Evolutionary conservation across 805 yeast species (phyloP).

Genomic region (Candida ponderosae): DNA sequence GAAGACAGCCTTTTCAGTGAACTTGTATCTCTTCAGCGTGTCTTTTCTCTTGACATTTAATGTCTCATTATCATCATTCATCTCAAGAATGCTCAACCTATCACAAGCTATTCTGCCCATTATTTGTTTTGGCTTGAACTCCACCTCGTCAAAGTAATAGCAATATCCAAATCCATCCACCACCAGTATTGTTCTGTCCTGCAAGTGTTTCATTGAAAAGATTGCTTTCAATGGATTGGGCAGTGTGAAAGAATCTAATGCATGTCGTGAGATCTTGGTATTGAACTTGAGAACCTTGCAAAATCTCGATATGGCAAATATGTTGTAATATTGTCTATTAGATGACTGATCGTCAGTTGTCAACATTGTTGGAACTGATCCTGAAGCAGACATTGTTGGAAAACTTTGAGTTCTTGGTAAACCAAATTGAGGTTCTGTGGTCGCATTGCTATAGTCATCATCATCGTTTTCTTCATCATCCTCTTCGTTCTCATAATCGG

Average conservation of each 20-base stretch:
- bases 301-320: background rate
- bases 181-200: background rate
- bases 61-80: too few relatives aligned
- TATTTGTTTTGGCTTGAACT: background rate
- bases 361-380: too few relatives aligned
- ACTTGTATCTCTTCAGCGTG: background rate
- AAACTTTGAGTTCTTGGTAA: too few relatives aligned
- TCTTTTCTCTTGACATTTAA: background rate
- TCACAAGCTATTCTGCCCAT: background rate
- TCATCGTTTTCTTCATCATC: too few relatives aligned
- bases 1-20: too few relatives aligned
- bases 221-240: background rate
- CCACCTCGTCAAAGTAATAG: background rate
- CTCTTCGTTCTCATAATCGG: too few relatives aligned
- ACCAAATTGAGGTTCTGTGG: too few relatives aligned
- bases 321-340: too few relatives aligned
- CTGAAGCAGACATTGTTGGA: too few relatives aligned
- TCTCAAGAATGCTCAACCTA: background rate
- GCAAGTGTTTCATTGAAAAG: too few relatives aligned
- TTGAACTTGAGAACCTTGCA: background rate
- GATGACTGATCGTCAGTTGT: too few relatives aligned
- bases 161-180: background rate
- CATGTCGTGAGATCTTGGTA: background rate
- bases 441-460: too few relatives aligned
- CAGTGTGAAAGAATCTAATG: background rate